Conservation (phyloP, 495 filamentous ascomycete genomes). For the Daldinia vernicosa region DNA sequence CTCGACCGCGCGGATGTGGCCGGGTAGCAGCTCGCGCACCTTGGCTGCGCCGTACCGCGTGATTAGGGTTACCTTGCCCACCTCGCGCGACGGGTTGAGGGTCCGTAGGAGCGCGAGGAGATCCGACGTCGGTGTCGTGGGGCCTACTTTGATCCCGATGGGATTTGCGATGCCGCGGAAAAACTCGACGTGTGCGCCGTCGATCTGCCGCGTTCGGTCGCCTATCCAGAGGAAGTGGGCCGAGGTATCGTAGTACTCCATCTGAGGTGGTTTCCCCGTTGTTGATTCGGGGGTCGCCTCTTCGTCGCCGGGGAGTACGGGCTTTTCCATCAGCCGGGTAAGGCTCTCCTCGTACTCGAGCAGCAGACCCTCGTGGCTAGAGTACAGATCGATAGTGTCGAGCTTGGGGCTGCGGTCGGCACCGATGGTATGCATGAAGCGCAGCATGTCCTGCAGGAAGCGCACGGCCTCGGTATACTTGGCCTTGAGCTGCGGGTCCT, state of each 20-base stretch:
- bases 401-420: constrained; percentile 86
- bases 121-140: constrained; percentile 77
- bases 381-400: constrained; percentile 94
- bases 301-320: constrained; percentile 48
- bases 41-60: constrained; percentile 88
- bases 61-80: constrained; percentile 94
- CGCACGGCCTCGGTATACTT: constrained; percentile 84
- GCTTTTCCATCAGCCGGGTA: constrained; percentile 77
- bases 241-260: constrained; percentile 85
- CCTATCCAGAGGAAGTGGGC: constrained; percentile 99
- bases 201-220: constrained; percentile 90
- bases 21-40: constrained; percentile 74
- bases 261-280: constrained; percentile 31
- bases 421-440: constrained; percentile 95
- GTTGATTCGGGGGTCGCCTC: constrained; percentile 10
- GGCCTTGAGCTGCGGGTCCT: constrained; percentile 78
- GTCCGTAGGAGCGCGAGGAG: constrained; percentile 79
- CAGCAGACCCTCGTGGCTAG: constrained; percentile 92
- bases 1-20: constrained; percentile 88
- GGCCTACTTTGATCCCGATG: constrained; percentile 94
- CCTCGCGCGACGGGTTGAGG: constrained; percentile 81
- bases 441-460: constrained; percentile 87
- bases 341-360: constrained; percentile 93
- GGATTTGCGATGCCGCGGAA: constrained; percentile 96
- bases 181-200: constrained; percentile 94